A percentile compares a stretch with the other conserved stretches of the same genome.
These are phyloP conservation scores for Claviceps humidiphila DNA, from an alignment of 2,329 filamentous ascomycete genomes.

Conservation along the genomic window DNA sequence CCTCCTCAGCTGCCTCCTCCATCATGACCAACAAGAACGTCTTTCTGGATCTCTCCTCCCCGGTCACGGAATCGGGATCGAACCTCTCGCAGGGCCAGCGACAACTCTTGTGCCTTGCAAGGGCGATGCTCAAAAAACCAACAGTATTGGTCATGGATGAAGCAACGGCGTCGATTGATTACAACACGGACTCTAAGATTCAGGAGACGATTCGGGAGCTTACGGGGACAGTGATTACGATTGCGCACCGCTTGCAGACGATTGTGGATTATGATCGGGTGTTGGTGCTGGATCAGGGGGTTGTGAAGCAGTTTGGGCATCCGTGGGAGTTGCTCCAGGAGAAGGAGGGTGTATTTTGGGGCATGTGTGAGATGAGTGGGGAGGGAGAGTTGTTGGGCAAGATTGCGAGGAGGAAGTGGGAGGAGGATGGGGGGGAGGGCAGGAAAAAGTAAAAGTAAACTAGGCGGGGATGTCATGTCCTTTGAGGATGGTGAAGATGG, in stretches of 20 bases:
- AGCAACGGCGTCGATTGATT: constrained; percentile 94
- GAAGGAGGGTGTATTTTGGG: constrained; percentile 48
- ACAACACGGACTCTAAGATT: constrained; percentile 88
- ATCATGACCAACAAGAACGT: constrained; percentile 78
- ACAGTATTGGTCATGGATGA: constrained; percentile 98
- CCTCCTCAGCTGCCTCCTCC: constrained; percentile 13
- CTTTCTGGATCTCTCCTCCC: constrained; percentile 74
- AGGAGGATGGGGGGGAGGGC: constrained; percentile 14
- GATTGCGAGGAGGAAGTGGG: constrained; percentile 42
- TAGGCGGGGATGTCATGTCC: too few relatives aligned
- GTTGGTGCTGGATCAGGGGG: constrained; percentile 79
- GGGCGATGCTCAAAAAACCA: constrained; percentile 80
- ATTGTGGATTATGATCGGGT: constrained; percentile 99
- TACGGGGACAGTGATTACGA: constrained; percentile 87
- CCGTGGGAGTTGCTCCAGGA: constrained; percentile 69
- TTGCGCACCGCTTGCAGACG: constrained; percentile 88
- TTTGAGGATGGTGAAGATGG: too few relatives aligned
- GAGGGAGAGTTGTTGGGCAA: constrained; percentile 37
- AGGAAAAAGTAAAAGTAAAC: too few relatives aligned
- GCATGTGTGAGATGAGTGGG: constrained; percentile 54
- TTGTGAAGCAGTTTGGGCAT: constrained; percentile 80
- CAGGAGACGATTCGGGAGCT: constrained; percentile 93
- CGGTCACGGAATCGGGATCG: constrained; percentile 78
- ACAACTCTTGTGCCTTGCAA: constrained; percentile 84
- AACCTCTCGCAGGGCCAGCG: constrained; percentile 95